Evolutionary conservation across 495 filamentous ascomycete genomes (phyloP).

Genomic region (Bathelium albidoporum): DNA sequence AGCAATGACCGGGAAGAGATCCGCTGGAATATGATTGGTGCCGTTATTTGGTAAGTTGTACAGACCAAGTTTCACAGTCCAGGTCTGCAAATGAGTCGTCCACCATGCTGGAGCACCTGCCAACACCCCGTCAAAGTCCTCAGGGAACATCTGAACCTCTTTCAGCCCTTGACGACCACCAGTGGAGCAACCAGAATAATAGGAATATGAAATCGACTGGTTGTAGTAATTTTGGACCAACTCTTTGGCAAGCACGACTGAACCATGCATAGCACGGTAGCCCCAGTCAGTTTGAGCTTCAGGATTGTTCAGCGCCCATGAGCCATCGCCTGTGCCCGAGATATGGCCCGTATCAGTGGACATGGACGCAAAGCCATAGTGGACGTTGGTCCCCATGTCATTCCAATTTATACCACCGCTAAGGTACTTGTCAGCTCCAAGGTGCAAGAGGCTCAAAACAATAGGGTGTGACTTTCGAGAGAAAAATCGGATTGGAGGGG

Average conservation of each 20-base stretch:
- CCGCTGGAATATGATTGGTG: constrained; percentile 41
- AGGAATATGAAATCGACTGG: constrained; percentile 34
- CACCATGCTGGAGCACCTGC: constrained; percentile 48
- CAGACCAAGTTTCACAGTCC: constrained; percentile 31
- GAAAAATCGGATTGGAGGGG: background rate
- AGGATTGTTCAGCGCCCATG: constrained; percentile 39
- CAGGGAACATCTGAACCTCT: constrained; percentile 42
- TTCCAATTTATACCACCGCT: constrained; percentile 43
- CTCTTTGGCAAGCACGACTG: constrained; percentile 32
- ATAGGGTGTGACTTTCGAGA: background rate
- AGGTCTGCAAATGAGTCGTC: constrained; percentile 41
- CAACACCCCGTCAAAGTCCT: constrained; percentile 58
- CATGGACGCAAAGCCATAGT: constrained; percentile 42
- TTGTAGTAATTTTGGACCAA: constrained; percentile 37
- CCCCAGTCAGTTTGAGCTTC: constrained; percentile 31
- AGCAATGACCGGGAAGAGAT: constrained; percentile 42
- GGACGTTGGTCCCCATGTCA: constrained; percentile 38
- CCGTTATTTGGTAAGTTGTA: constrained; percentile 29
- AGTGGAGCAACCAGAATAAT: constrained; percentile 50
- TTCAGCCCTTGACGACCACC: constrained; percentile 50
- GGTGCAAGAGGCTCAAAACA: too few species aligned
- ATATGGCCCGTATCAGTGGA: constrained; percentile 50
- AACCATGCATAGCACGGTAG: constrained; percentile 42
- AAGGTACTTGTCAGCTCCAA: background rate
- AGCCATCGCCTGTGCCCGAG: constrained; percentile 27